Conservation (phyloP, 2,329 filamentous ascomycete species). For the Stenocarpella maydis region DNA sequence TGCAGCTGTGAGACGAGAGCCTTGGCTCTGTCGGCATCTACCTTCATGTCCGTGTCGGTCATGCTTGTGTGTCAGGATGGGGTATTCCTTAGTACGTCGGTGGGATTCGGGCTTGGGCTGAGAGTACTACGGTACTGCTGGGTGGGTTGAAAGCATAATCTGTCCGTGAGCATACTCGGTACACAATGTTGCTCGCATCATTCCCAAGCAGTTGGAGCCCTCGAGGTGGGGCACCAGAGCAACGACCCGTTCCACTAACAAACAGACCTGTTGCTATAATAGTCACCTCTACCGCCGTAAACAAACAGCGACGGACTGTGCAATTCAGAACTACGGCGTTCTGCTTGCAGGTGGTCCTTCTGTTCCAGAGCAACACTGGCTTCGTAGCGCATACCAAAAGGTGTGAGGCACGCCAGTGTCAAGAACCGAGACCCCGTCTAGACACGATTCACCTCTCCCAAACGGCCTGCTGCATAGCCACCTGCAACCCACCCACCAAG, state of each 20-base stretch:
- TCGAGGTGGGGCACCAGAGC: not conserved
- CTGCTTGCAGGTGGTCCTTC: too few species aligned
- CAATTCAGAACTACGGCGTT: too few species aligned
- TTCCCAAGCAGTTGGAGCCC: constrained; percentile 4
- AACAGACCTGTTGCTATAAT: too few species aligned
- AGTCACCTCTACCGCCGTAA: too few species aligned
- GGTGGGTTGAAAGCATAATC: not conserved
- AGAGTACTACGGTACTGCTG: not conserved
- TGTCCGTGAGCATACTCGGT: not conserved
- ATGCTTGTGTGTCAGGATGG: constrained; percentile 43
- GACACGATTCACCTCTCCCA: too few species aligned
- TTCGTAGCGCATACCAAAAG: too few species aligned
- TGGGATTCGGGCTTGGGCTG: constrained; percentile 7
- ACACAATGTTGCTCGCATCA: not conserved
- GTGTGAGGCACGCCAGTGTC: too few species aligned
- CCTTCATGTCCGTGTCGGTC: constrained; percentile 64
- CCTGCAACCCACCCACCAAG: too few species aligned
- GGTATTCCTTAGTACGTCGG: not conserved
- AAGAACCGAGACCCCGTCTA: too few species aligned
- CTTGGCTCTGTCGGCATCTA: constrained; percentile 68
- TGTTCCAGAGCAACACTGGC: too few species aligned
- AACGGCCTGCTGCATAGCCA: too few species aligned
- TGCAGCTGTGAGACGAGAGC: constrained; percentile 69
- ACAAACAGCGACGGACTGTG: too few species aligned
- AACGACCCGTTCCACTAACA: not conserved